A percentile compares a stretch with the other conserved stretches of the same genome.
Evolutionary conservation across 2,329 filamentous ascomycete genomes (phyloP).

Genomic region (Chaetoscypha palmicola): DNA sequence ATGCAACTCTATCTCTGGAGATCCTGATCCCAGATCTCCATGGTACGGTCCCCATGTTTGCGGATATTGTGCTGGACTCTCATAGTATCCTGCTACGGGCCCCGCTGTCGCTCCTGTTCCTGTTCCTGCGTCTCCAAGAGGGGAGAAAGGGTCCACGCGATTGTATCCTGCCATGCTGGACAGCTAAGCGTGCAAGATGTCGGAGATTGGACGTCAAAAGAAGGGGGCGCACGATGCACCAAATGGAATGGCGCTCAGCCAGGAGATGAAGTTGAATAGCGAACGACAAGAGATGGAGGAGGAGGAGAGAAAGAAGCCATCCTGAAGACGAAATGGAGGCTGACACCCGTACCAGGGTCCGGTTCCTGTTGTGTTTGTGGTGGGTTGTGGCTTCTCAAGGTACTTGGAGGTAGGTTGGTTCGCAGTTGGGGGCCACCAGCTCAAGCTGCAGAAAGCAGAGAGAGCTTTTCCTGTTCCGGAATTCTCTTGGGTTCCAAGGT

Average conservation of each 20-base stretch:
- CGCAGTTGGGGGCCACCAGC: background rate
- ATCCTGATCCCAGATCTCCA: slow-evolving; percentile 16
- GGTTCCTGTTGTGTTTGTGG: no score
- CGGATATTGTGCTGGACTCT: slow-evolving; percentile 12
- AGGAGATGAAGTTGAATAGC: background rate
- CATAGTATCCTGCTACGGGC: slow-evolving; percentile 1
- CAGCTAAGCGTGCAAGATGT: no score
- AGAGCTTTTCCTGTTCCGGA: background rate
- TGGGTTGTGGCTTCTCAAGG: background rate
- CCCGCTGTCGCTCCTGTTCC: background rate
- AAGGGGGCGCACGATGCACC: no score
- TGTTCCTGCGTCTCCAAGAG: slow-evolving; percentile 9
- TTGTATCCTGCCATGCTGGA: slow-evolving; percentile 9
- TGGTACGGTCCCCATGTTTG: slow-evolving; percentile 11
- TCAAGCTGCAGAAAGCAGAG: no score
- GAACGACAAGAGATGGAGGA: no score
- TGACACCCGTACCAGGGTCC: background rate
- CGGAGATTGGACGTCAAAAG: no score
- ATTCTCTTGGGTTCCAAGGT: no score
- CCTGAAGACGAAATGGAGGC: background rate
- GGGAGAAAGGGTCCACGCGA: slow-evolving; percentile 14
- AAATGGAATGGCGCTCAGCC: no score
- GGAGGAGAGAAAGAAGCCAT: background rate
- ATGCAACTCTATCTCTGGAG: slow-evolving; percentile 15
- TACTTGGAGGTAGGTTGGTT: background rate